Percentiles rank a stretch among this genome's conserved stretches.
phyloP scores from a whole-genome alignment of 352 stramenopile genomes.

The Sclerospora graminicola region DNA sequence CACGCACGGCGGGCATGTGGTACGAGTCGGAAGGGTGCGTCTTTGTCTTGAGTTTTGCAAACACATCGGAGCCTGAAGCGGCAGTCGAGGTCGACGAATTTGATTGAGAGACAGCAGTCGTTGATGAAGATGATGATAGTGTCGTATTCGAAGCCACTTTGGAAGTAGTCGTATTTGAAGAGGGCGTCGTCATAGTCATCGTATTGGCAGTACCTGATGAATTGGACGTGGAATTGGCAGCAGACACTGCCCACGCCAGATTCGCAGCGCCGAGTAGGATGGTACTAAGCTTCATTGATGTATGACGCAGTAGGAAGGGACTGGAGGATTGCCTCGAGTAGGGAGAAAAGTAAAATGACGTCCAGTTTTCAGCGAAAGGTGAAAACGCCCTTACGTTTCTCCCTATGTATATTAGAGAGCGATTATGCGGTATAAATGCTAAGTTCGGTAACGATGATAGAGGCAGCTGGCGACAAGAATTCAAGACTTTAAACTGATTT shows the following conservation, averaged over 20 bases:
- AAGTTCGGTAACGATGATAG: neutral
- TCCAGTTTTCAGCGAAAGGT: neutral
- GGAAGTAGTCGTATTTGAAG: constrained; percentile 1
- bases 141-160: constrained; percentile 4
- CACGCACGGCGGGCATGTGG: constrained; percentile 53
- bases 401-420: too few species aligned
- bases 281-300: constrained; percentile 18
- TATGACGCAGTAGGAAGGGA: constrained; percentile 4
- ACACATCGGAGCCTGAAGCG: constrained; percentile 8
- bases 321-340: constrained; percentile 22
- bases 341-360: constrained; percentile 23
- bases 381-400: too few species aligned
- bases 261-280: constrained; percentile 10
- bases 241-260: constrained; percentile 8
- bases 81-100: neutral
- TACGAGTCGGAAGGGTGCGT: constrained; percentile 23
- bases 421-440: too few species aligned
- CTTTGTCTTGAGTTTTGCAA: constrained; percentile 29
- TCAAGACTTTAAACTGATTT: too few species aligned
- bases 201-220: neutral
- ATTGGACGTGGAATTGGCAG: neutral
- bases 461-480: neutral
- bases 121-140: neutral
- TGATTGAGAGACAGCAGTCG: neutral
- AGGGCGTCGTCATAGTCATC: neutral